phyloP scores from a whole-genome alignment of 2,329 filamentous ascomycete species.

The Fusarium miscanthi region DNA sequence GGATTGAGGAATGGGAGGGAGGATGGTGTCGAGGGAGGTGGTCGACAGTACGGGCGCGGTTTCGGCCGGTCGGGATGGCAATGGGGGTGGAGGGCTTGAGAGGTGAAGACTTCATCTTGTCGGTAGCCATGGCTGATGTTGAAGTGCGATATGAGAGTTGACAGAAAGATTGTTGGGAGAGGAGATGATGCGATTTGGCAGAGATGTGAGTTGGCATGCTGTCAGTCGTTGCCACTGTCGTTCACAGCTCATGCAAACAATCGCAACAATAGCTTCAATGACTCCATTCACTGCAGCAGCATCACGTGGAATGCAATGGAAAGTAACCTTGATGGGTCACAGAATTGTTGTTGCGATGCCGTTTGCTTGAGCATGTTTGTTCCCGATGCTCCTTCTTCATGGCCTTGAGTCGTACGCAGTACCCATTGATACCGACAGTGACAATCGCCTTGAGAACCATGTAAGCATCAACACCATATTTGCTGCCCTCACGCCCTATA shows the following conservation, averaged over 20 bases:
- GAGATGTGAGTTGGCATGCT: not conserved
- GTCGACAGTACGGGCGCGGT: not conserved
- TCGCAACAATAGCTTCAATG: not conserved
- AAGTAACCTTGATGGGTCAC: not conserved
- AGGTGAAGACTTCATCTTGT: not conserved
- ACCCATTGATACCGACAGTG: constrained; percentile 43
- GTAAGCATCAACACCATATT: constrained; percentile 71
- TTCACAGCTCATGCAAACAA: not conserved
- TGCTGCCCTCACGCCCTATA: constrained; percentile 70
- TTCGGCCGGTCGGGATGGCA: not conserved
- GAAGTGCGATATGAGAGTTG: not conserved
- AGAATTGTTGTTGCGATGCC: not conserved
- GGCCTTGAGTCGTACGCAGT: constrained; percentile 8
- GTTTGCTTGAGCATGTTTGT: not conserved
- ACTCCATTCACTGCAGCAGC: not conserved
- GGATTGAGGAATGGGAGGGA: not conserved
- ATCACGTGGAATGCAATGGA: not conserved
- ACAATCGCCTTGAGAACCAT: constrained; percentile 67
- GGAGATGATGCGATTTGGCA: not conserved
- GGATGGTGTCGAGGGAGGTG: not conserved
- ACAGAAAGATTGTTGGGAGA: not conserved
- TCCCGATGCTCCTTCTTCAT: not conserved
- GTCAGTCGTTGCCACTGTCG: not conserved
- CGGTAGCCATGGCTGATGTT: not conserved
- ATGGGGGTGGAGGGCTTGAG: not conserved